Base-by-base conservation (phyloP, 352 stramenopile genomes). In the Pythium aphanidermatum region DNA sequence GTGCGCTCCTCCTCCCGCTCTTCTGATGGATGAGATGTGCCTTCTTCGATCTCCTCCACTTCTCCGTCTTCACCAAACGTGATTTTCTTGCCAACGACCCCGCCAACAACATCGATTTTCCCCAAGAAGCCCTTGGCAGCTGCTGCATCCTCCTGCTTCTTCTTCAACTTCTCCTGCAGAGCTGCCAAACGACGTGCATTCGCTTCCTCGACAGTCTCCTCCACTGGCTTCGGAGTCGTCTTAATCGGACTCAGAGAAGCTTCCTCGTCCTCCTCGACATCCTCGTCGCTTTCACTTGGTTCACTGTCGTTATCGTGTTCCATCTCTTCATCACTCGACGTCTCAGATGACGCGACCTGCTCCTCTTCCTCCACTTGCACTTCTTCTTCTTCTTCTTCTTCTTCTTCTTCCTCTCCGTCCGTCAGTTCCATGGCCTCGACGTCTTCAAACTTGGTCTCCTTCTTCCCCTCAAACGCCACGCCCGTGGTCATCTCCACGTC, bases 11-110 rank as follows among this genome's bases (percentile, higher is more conserved):
- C 38, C 5, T 54, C 47, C 0, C 53, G 29, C 4, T 61, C 50
- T 9, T 62, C 50, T 7, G 26, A 40, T 5, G 24, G 20, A n/a
- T 52, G 5, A 0, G 17, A 7, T 9, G 16, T 9, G 4, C 25
- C 20, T 39, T 45, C 45, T 16, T 81, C 64, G 6, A 56, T 40
- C 35, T 78, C 70, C n/a, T 60, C 60, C 20, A 81, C 71, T 42
- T 84, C 76, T 3, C 68, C 74, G 43, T 75, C 77, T 41, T 82
- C 71, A 51, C 84, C 72, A 54, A 86, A 90, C 34, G 68, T 84
- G 48, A 90, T 87, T 52, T 84, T 90, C 60, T 78, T 86, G 11
- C 39, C 48, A 11, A 57, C 49, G 4, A 53, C 56, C 0, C 44
- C 59, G 7, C 65, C 71, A 27, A 69, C 51, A 23, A 69, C 42